These are phyloP conservation scores for Rhododendron henanense DNA, from an alignment of 148 eudicot species.

Conservation along the genomic window DNA sequence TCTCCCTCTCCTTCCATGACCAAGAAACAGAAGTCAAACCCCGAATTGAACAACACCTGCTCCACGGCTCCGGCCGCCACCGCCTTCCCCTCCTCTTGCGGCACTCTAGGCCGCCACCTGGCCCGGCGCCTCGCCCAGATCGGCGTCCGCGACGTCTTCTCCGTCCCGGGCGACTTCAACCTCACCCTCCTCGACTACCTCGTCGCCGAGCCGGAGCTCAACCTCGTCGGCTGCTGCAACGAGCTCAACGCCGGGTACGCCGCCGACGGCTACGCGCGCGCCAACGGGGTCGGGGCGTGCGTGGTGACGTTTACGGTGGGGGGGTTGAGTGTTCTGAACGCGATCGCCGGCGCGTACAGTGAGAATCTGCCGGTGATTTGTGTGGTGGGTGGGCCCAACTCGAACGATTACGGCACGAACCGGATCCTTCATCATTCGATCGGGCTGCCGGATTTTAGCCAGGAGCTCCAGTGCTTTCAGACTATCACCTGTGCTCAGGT, in stretches of 20 bases:
- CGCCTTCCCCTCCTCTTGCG: constrained; percentile 14
- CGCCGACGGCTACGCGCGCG: constrained; percentile 82
- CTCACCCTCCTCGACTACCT: constrained; percentile 62
- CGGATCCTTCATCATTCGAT: constrained; percentile 71
- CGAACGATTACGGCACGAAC: constrained; percentile 68
- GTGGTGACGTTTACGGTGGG: constrained; percentile 82
- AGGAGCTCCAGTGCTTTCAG: constrained; percentile 74
- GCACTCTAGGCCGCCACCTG: constrained; percentile 60
- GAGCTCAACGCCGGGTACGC: constrained; percentile 91
- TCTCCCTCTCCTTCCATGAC: neutral
- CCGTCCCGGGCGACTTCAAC: constrained; percentile 82
- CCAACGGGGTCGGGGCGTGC: constrained; percentile 78
- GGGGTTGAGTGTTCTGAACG: constrained; percentile 65
- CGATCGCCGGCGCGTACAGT: constrained; percentile 78
- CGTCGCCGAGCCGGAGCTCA: constrained; percentile 51
- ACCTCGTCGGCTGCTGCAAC: constrained; percentile 73
- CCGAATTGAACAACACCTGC: constrained; percentile 3
- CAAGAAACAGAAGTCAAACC: neutral
- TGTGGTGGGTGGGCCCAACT: constrained; percentile 81
- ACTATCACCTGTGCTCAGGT: constrained; percentile 71
- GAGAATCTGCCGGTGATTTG: constrained; percentile 82
- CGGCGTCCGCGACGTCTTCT: constrained; percentile 62
- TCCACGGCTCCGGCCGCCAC: neutral
- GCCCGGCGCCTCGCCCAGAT: constrained; percentile 65
- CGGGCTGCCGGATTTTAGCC: constrained; percentile 68